Evolutionary conservation across 164 flowering plant species (phyloP).

Genomic region (Dillenia suffruticosa): DNA sequence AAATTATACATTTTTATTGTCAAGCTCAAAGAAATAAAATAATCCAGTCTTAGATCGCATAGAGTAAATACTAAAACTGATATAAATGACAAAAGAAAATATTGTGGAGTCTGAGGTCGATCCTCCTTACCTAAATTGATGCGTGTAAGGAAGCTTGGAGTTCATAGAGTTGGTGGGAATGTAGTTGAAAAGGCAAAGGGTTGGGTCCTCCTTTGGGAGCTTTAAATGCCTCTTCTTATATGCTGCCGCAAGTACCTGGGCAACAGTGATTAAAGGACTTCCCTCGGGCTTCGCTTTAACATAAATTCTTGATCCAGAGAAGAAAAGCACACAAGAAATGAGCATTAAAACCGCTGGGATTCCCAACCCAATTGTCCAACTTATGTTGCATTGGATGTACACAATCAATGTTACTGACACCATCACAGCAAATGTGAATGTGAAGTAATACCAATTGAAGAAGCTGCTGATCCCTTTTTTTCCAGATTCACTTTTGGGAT

Average conservation of each 20-base stretch:
- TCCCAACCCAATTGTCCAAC: constrained; percentile 35
- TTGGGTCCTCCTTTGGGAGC: not conserved
- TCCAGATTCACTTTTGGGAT: constrained; percentile 36
- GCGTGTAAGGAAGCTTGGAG: constrained; percentile 26
- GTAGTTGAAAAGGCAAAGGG: constrained; percentile 12
- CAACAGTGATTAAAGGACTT: constrained; percentile 29
- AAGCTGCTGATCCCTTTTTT: constrained; percentile 40
- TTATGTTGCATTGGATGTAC: constrained; percentile 35
- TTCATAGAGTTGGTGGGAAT: constrained; percentile 17
- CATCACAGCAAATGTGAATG: constrained; percentile 36
- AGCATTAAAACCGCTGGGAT: constrained; percentile 37
- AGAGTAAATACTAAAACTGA: not conserved
- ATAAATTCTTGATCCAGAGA: constrained; percentile 31
- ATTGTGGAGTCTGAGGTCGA: no score
- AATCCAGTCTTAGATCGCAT: no score
- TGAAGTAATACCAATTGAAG: constrained; percentile 52
- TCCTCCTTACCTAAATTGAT: constrained; percentile 27
- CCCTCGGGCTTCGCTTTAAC: constrained; percentile 39
- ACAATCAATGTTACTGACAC: constrained; percentile 37
- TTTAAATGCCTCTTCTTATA: constrained; percentile 24
- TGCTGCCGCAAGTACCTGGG: constrained; percentile 29
- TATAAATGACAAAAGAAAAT: not conserved
- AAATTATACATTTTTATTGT: no score
- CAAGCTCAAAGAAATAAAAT: no score
- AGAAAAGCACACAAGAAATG: constrained; percentile 25